Percentiles rank a stretch among this genome's conserved stretches.
Evolutionary conservation across 2,329 filamentous ascomycete genomes (phyloP).

Genomic region (Nemania sp.): DNA sequence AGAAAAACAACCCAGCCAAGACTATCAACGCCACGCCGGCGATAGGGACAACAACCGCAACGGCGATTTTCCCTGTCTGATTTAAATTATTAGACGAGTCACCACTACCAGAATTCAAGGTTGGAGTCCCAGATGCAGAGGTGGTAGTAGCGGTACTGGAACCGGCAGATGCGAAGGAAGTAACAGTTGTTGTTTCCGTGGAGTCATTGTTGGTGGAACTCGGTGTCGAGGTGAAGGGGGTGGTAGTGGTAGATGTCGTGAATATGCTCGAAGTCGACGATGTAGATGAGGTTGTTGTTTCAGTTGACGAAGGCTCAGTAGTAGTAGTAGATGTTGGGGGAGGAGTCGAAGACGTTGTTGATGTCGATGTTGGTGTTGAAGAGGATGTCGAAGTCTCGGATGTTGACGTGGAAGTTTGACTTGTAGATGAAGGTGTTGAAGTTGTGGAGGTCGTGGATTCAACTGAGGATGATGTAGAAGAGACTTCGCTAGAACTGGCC

Average conservation of each 20-base stretch:
- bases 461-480: slow-evolving; percentile 24
- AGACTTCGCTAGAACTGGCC: slow-evolving; percentile 13
- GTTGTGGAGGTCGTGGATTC: slow-evolving; percentile 31
- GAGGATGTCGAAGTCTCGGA: slow-evolving; percentile 18
- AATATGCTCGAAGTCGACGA: slow-evolving; percentile 18
- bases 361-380: slow-evolving; percentile 29
- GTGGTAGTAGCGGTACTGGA: slow-evolving; percentile 33
- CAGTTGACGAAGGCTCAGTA: slow-evolving; percentile 33
- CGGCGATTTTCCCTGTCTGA: slow-evolving; percentile 80
- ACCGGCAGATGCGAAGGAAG: slow-evolving; percentile 41
- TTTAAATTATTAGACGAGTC: slow-evolving; percentile 60
- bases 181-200: slow-evolving; percentile 44
- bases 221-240: slow-evolving; percentile 6
- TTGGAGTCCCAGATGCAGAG: slow-evolving; percentile 38
- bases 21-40: slow-evolving; percentile 86
- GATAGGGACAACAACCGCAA: slow-evolving; percentile 94
- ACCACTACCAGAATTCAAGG: slow-evolving; percentile 37
- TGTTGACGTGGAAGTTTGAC: slow-evolving; percentile 9
- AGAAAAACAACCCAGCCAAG: slow-evolving; percentile 81
- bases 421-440: slow-evolving; percentile 36
- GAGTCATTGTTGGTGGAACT: slow-evolving; percentile 36
- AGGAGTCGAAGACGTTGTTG: slow-evolving; percentile 31
- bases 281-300: slow-evolving; percentile 28
- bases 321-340: slow-evolving; percentile 36
- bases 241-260: slow-evolving; percentile 12